Evolutionary conservation across 306 rosid genomes (phyloP), one percentile per base, ranked within the genome.

Genomic region (Begonia loranthoides): DNA sequence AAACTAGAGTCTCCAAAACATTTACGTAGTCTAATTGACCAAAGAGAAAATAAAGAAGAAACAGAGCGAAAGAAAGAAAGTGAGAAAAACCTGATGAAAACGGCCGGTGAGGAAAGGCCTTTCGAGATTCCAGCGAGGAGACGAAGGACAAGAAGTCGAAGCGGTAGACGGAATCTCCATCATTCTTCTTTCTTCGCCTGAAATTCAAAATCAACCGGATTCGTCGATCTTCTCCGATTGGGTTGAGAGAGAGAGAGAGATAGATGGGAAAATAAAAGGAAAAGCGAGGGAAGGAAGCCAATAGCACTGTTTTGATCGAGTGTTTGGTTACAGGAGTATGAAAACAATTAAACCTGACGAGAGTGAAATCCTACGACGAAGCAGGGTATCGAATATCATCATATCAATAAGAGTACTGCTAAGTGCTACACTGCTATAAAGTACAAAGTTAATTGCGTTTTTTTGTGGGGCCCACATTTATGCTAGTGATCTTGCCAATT

Each of bases 41-140:
- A 10, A 39, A 52, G 17, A 15, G 10, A 28, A 12, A 43, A 19
- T 17, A 11, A 10, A 66, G 11, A 50, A 21, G 47, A 41, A 22
- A 51, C 8, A 40, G 45, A 39, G 40, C 17, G 50, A 40, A 44
- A 17, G 39, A 50, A 49, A 19, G 49, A n/a, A 54, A n/a, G n/a
- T n/a, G n/a, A n/a, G n/a, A n/a, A 62, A 36, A 28, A 76, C 82
- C 78, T 72, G 73, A 59, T 72, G 79, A 53, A 76, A 76, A 56
- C 79, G 76, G 52, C 82, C 82, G 13, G 79, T 76, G 61, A 76
- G 82, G 64, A 72, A 76, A 1, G 82, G 82, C 57, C 82, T 50
- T 15, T 72, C 76, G 45, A 76, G 61, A 52, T 76, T 72, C 82
- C 82, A 76, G 36, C 69, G 76, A 41, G 82, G 82, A 14, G 82